Evolutionary conservation across 306 rosid species (phyloP).

Genomic region (Quercus suber): DNA sequence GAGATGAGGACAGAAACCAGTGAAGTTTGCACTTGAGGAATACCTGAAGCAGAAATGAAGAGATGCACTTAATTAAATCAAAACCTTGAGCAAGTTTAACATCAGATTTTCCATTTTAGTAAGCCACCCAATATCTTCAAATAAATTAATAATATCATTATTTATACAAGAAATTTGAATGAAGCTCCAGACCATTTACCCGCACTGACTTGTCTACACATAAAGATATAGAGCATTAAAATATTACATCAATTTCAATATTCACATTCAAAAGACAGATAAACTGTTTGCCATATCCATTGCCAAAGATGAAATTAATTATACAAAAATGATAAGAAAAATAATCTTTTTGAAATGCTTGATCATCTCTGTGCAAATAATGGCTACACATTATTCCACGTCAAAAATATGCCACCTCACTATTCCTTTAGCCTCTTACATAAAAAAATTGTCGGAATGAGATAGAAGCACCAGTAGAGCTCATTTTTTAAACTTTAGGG

Average conservation of each 20-base stretch:
- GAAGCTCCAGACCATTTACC: not conserved
- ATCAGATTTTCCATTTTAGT: not conserved
- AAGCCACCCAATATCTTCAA: constrained; percentile 4
- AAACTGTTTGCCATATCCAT: not conserved
- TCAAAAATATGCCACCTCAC: too few species aligned
- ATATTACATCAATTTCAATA: not conserved
- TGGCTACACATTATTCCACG: not conserved
- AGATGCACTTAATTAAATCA: constrained; percentile 16
- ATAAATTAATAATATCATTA: not conserved
- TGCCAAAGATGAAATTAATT: not conserved
- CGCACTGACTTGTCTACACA: not conserved
- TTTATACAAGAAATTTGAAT: not conserved
- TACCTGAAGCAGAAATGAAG: constrained; percentile 48
- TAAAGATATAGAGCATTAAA: not conserved
- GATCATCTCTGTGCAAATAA: not conserved
- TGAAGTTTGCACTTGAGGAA: constrained; percentile 40
- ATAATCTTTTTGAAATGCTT: too few species aligned
- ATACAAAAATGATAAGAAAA: too few species aligned
- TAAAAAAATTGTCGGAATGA: too few species aligned
- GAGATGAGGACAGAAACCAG: constrained; percentile 72
- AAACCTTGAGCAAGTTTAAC: constrained; percentile 5
- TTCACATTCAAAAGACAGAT: not conserved
- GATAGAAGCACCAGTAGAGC: too few species aligned
- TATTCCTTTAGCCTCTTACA: too few species aligned
- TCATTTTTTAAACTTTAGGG: too few species aligned